Evolutionary conservation across 1,284 basidiomycete species (phyloP).

Genomic region (Malassezia japonica): DNA sequence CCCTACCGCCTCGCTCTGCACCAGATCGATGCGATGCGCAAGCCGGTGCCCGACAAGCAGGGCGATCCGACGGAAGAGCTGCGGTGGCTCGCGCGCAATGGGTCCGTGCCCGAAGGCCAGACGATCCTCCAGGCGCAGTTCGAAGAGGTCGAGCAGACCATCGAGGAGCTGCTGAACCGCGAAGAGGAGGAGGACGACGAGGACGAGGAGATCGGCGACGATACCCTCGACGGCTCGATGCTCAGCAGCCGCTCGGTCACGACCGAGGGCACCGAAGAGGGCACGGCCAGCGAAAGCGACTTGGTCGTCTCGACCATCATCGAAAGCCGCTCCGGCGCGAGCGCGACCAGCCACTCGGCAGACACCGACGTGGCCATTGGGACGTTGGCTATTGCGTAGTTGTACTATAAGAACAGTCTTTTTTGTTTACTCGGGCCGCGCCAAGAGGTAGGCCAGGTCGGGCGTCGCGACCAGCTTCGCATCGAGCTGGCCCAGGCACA

Average conservation of each 20-base stretch:
- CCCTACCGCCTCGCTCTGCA: constrained; percentile 91
- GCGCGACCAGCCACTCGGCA: not conserved
- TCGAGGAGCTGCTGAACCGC: constrained; percentile 55
- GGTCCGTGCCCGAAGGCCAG: constrained; percentile 84
- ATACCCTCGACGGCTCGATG: constrained; percentile 6
- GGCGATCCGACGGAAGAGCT: constrained; percentile 43
- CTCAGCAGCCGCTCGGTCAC: constrained; percentile 6
- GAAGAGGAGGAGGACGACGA: constrained; percentile 45
- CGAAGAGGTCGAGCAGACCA: constrained; percentile 87
- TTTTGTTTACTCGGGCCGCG: constrained; percentile 50
- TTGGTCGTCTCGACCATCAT: constrained; percentile 4
- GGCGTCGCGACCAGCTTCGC: constrained; percentile 77
- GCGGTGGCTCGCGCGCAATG: constrained; percentile 54
- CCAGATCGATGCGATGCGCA: constrained; percentile 85
- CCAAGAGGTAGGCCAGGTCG: constrained; percentile 66
- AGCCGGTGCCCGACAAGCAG: constrained; percentile 71
- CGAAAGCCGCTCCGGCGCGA: constrained; percentile 9
- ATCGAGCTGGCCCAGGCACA: constrained; percentile 72
- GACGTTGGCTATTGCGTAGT: constrained; percentile 1
- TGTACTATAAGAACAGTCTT: constrained; percentile 1
- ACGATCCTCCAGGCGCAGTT: constrained; percentile 92
- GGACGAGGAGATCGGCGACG: constrained; percentile 30
- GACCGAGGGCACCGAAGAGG: constrained; percentile 1
- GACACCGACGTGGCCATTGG: not conserved
- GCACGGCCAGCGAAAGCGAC: constrained; percentile 13